A percentile compares a stretch with the other conserved stretches of the same genome.
These are phyloP conservation scores for Colletotrichum sp. DNA, from an alignment of 2,329 filamentous ascomycete genomes.

Conservation along the genomic window DNA sequence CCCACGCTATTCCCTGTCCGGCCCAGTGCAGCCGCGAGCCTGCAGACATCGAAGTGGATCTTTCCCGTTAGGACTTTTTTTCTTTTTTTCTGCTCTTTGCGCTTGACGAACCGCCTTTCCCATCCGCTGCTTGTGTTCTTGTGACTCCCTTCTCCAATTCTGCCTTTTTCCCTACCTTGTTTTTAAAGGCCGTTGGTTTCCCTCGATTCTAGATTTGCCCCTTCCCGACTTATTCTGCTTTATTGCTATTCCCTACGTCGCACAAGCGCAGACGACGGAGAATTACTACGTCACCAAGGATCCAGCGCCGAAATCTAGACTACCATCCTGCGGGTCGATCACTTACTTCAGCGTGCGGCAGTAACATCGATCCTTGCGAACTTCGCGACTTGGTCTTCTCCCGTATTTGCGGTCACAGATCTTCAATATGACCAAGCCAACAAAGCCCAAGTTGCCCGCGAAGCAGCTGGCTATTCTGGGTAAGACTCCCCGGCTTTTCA, in stretches of 20 bases:
- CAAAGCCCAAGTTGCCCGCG: constrained; percentile 69
- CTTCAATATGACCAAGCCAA: constrained; percentile 25
- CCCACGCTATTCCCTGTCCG: constrained; percentile 18
- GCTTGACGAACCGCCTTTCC: constrained; percentile 11
- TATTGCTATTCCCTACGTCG: background rate
- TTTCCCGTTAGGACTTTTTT: background rate
- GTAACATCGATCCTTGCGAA: background rate
- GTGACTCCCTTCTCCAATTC: constrained; percentile 14
- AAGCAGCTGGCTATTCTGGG: constrained; percentile 81
- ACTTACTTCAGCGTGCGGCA: background rate
- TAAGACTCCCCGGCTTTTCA: constrained; percentile 46
- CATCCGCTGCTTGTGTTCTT: background rate
- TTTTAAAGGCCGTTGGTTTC: background rate
- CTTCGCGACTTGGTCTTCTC: background rate
- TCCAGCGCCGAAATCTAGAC: background rate
- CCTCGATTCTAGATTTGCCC: background rate
- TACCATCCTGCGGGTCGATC: background rate
- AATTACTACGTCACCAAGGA: background rate
- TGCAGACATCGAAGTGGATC: constrained; percentile 18
- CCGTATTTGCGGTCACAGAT: background rate
- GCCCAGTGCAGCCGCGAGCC: constrained; percentile 17
- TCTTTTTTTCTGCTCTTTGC: background rate
- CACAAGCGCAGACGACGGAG: background rate
- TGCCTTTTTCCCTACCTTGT: background rate
- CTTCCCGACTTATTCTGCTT: background rate